phyloP scores from a whole-genome alignment of 1,284 basidiomycete species.

The Naganishia sp. region DNA sequence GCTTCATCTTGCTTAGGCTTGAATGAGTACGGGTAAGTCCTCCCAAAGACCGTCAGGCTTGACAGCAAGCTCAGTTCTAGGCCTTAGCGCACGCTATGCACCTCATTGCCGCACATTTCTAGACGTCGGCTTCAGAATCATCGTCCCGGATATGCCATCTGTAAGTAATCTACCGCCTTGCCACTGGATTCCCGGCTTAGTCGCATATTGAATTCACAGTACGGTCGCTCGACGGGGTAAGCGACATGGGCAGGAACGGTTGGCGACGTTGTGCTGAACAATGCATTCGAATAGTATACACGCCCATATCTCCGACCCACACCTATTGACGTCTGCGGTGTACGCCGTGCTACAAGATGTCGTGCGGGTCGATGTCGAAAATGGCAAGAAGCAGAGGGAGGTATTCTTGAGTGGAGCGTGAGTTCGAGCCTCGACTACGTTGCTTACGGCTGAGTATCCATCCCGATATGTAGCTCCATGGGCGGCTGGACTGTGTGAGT shows the following conservation, averaged over 20 bases:
- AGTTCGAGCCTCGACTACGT: conserved; percentile 32
- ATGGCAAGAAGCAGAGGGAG: conserved; percentile 46
- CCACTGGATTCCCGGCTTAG: background rate
- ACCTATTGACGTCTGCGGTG: conserved; percentile 54
- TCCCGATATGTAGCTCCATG: conserved; percentile 40
- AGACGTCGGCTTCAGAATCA: conserved; percentile 56
- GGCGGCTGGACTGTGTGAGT: conserved; percentile 53
- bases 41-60: too few relatives aligned
- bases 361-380: conserved; percentile 42
- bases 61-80: too few relatives aligned
- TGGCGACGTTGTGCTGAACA: background rate
- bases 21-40: conserved; percentile 52
- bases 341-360: conserved; percentile 57
- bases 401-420: conserved; percentile 56
- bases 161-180: conserved; percentile 44
- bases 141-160: conserved; percentile 57
- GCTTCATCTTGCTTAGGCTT: conserved; percentile 41
- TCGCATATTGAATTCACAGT: conserved; percentile 37
- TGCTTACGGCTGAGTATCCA: background rate
- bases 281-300: conserved; percentile 46
- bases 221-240: conserved; percentile 54
- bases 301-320: conserved; percentile 54
- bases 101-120: conserved; percentile 55
- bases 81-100: conserved; percentile 46
- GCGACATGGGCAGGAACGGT: background rate